Conservation (phyloP, 1,284 basidiomycete species). For the Phellinidium pouzarii region DNA sequence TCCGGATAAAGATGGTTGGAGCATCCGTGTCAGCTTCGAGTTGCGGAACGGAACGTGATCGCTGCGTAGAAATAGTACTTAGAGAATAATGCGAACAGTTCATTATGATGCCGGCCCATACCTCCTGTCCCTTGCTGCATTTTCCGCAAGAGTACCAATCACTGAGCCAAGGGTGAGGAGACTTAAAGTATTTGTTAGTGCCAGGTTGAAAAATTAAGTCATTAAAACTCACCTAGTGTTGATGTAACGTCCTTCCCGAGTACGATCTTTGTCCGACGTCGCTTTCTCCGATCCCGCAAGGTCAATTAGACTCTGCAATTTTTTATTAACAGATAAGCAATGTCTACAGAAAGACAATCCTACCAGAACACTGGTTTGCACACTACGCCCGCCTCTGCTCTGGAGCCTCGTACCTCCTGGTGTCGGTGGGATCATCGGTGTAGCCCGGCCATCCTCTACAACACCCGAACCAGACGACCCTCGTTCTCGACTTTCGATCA, state of each 20-base stretch:
- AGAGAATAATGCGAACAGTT: background rate
- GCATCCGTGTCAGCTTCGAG: constrained; percentile 88
- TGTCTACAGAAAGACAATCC: constrained; percentile 23
- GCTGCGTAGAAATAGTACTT: constrained; percentile 28
- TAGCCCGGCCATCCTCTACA: constrained; percentile 29
- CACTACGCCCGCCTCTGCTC: constrained; percentile 63
- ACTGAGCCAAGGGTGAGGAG: constrained; percentile 86
- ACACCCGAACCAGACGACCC: constrained; percentile 31
- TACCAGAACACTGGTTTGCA: constrained; percentile 77
- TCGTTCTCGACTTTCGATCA: constrained; percentile 75
- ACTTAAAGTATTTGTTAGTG: constrained; percentile 32
- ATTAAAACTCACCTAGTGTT: constrained; percentile 60
- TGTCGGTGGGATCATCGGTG: constrained; percentile 16
- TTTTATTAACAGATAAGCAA: constrained; percentile 5
- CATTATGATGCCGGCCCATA: constrained; percentile 27
- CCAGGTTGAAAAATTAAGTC: background rate
- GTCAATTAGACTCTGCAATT: constrained; percentile 76
- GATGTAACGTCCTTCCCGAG: constrained; percentile 90
- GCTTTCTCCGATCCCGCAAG: constrained; percentile 96
- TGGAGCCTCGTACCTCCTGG: constrained; percentile 53
- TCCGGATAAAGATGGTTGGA: constrained; percentile 91
- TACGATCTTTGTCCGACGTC: constrained; percentile 87
- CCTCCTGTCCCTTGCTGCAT: constrained; percentile 73
- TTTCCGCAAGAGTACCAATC: constrained; percentile 84
- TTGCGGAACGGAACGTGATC: constrained; percentile 95